These are phyloP conservation scores for Aureobasidium sp. DNA, from an alignment of 2,329 filamentous ascomycete species.

Conservation along the genomic window DNA sequence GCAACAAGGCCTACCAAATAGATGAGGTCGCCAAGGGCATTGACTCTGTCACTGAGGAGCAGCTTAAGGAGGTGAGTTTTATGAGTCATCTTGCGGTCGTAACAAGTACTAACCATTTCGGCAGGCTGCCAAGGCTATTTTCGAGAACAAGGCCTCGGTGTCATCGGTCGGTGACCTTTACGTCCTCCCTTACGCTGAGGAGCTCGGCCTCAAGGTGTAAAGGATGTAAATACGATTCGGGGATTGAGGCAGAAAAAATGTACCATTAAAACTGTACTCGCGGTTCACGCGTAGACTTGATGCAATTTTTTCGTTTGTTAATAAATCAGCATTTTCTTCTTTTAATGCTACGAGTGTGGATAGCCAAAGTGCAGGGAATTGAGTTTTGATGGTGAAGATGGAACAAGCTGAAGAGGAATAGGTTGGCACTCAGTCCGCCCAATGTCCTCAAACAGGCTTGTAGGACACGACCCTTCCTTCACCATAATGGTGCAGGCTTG, in stretches of 20 bases:
- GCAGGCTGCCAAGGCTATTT: slow-evolving; percentile 78
- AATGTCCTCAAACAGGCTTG: neutral
- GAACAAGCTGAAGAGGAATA: neutral
- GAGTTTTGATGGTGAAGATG: neutral
- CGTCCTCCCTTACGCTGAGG: slow-evolving; percentile 84
- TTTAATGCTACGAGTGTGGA: slow-evolving; percentile 5
- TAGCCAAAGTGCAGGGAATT: neutral
- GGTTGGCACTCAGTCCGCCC: neutral
- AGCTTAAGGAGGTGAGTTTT: slow-evolving; percentile 70
- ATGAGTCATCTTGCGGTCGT: slow-evolving; percentile 20
- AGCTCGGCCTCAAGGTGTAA: slow-evolving; percentile 92
- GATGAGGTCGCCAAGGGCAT: slow-evolving; percentile 71
- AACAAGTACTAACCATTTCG: slow-evolving; percentile 8
- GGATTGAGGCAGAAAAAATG: slow-evolving; percentile 20
- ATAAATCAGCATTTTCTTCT: slow-evolving; percentile 10
- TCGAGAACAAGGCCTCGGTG: slow-evolving; percentile 83
- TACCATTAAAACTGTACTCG: slow-evolving; percentile 25
- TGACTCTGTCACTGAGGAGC: slow-evolving; percentile 72
- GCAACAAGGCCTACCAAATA: slow-evolving; percentile 76
- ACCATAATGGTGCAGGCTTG: neutral
- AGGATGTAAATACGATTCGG: slow-evolving; percentile 63
- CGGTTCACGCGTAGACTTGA: slow-evolving; percentile 15
- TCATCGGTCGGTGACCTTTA: slow-evolving; percentile 87
- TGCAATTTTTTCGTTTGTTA: slow-evolving; percentile 15
- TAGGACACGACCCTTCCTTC: neutral